Conservation (phyloP, 768 basidiomycete genomes). For the Myochromella boudieri region DNA sequence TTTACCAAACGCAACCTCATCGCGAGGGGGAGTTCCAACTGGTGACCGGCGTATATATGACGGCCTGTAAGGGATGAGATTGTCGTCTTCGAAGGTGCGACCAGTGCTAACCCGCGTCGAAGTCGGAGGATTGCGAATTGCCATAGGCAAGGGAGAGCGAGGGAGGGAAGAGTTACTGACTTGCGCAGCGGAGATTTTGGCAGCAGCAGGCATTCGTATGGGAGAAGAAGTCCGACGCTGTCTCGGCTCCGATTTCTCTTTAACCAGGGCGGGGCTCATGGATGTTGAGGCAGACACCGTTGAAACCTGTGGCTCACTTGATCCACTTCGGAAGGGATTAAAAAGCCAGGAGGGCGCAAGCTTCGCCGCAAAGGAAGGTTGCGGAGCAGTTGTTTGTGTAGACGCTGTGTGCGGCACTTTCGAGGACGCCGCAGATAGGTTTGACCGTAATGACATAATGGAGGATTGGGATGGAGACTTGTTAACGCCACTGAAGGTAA, state of each 20-base stretch:
- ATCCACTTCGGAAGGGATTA: slow-evolving; percentile 66
- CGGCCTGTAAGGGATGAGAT: slow-evolving; percentile 39
- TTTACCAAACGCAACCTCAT: slow-evolving; percentile 58
- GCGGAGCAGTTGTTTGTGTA: slow-evolving; percentile 30
- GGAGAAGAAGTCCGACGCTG: slow-evolving; percentile 24
- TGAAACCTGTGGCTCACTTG: slow-evolving; percentile 63
- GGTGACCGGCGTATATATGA: slow-evolving; percentile 61
- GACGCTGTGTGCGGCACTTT: slow-evolving; percentile 21
- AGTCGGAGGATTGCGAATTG: slow-evolving; percentile 36
- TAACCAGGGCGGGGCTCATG: slow-evolving; percentile 19
- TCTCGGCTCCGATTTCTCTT: slow-evolving; percentile 12
- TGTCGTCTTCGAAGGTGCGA: slow-evolving; percentile 62
- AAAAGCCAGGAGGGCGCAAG: slow-evolving; percentile 79
- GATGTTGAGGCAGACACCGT: slow-evolving; percentile 51
- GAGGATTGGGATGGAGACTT: slow-evolving; percentile 70
- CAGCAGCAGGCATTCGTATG: slow-evolving; percentile 30
- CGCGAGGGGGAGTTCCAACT: slow-evolving; percentile 66
- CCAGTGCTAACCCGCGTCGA: slow-evolving; percentile 44
- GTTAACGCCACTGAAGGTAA: slow-evolving; percentile 39
- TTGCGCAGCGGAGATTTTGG: slow-evolving; percentile 35
- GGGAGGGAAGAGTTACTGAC: slow-evolving; percentile 33
- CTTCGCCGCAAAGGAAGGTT: slow-evolving; percentile 51
- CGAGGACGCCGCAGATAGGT: slow-evolving; percentile 47
- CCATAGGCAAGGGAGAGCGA: slow-evolving; percentile 38
- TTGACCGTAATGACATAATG: slow-evolving; percentile 53